Percentiles rank a stretch among this genome's conserved stretches.
phyloP scores from a whole-genome alignment of 768 basidiomycete genomes.

The Trametes meyenii region DNA sequence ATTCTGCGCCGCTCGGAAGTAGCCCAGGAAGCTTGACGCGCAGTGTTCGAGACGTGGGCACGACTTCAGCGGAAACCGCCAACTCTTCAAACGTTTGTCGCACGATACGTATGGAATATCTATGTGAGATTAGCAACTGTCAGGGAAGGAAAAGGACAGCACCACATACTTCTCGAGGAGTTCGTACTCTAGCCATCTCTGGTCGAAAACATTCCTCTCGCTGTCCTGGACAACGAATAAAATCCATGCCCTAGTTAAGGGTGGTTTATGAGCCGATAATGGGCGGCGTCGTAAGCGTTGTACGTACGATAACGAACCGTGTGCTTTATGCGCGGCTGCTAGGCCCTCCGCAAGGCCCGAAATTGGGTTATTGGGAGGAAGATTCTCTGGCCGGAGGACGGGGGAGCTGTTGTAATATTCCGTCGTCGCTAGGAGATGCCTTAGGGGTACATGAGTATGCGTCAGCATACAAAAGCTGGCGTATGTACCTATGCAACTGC shows the following conservation, averaged over 20 bases:
- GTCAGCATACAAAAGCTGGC: neutral
- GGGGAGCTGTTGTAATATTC: constrained; percentile 66
- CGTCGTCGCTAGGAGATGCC: constrained; percentile 69
- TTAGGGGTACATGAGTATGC: constrained; percentile 32
- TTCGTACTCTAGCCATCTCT: constrained; percentile 86
- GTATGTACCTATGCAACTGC: constrained; percentile 72
- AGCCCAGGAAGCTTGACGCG: constrained; percentile 42
- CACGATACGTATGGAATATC: constrained; percentile 73
- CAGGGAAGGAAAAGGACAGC: neutral
- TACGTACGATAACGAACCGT: constrained; percentile 55
- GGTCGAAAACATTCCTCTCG: constrained; percentile 96
- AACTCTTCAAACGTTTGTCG: constrained; percentile 80
- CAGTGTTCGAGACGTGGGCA: constrained; percentile 41
- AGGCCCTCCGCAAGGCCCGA: constrained; percentile 74
- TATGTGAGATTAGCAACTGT: constrained; percentile 33
- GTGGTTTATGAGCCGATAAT: neutral
- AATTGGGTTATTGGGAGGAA: constrained; percentile 76
- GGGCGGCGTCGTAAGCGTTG: neutral
- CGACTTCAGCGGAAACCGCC: constrained; percentile 55
- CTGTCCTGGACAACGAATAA: constrained; percentile 88
- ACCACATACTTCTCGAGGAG: constrained; percentile 71
- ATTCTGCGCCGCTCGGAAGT: constrained; percentile 38
- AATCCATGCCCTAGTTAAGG: constrained; percentile 50
- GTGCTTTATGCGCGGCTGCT: constrained; percentile 77
- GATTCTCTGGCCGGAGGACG: constrained; percentile 51